Evolutionary conservation across 441 rosid genomes (phyloP).

Genomic region (Pelargonium citronellum): DNA sequence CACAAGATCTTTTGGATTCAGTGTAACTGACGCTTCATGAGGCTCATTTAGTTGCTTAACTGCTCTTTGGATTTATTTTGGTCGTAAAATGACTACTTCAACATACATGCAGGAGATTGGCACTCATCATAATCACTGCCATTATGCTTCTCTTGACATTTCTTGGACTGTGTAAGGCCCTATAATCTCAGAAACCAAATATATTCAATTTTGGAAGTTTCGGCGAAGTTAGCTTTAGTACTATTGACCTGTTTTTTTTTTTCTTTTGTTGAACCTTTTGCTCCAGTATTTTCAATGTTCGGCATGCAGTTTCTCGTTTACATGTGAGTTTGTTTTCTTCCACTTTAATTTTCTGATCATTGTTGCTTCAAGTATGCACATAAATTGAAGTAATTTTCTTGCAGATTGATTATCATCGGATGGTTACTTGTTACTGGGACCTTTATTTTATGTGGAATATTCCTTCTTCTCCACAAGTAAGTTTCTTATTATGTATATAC

Average conservation of each 20-base stretch:
- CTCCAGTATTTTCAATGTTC: conserved; percentile 47
- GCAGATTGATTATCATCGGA: conserved; percentile 50
- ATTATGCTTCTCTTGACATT: conserved; percentile 49
- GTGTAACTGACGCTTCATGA: conserved; percentile 32
- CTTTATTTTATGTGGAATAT: conserved; percentile 47
- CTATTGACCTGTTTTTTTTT: neutral
- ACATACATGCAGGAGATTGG: conserved; percentile 42
- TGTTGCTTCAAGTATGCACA: neutral
- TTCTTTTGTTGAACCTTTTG: neutral
- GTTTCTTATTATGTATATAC: neutral
- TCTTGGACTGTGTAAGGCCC: conserved; percentile 59
- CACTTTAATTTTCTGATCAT: too few species aligned
- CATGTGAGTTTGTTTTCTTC: conserved; percentile 40
- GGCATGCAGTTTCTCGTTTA: conserved; percentile 45
- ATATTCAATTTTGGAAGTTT: too few species aligned
- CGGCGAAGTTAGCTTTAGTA: too few species aligned
- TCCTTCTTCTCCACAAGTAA: conserved; percentile 70
- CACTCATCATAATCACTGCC: conserved; percentile 41
- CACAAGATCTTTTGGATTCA: conserved; percentile 31
- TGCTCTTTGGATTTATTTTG: neutral
- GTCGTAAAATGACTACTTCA: conserved; percentile 3
- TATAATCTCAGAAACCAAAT: neutral
- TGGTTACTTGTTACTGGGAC: conserved; percentile 64
- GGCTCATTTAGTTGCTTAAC: neutral
- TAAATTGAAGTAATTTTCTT: neutral